These are phyloP conservation scores for Mercurialis annua DNA, from an alignment of 345 rosid genomes.

Conservation along the genomic window DNA sequence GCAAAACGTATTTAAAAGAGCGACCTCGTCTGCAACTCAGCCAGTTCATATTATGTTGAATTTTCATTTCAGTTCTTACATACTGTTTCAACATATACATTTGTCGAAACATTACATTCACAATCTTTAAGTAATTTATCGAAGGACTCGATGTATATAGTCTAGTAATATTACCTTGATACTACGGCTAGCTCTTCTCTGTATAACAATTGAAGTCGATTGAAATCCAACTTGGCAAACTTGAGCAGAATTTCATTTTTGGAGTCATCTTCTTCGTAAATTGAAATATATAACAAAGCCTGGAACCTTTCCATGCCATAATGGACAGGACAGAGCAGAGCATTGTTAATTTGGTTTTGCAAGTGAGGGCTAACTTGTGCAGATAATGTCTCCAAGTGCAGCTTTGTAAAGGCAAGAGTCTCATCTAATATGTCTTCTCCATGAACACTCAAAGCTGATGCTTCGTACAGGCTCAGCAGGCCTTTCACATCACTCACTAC, in stretches of 20 bases:
- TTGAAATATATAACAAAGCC: not conserved
- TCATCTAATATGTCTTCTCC: constrained; percentile 36
- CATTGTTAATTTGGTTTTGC: not conserved
- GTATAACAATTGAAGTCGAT: constrained; percentile 7
- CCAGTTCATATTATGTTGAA: too few species aligned
- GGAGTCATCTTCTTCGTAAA: constrained; percentile 3
- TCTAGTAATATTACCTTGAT: constrained; percentile 10
- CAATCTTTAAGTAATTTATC: too few species aligned
- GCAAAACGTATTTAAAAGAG: too few species aligned
- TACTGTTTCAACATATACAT: too few species aligned
- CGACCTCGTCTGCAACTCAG: too few species aligned
- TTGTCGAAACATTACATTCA: too few species aligned
- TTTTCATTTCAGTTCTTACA: too few species aligned
- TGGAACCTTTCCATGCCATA: not conserved
- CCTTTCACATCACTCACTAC: constrained; percentile 26
- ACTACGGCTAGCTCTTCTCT: not conserved
- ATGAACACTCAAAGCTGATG: constrained; percentile 22
- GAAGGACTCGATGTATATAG: too few species aligned
- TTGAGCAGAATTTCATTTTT: not conserved
- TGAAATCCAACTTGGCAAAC: constrained; percentile 15
- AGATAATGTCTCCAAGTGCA: not conserved
- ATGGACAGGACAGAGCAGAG: not conserved
- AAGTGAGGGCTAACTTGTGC: not conserved
- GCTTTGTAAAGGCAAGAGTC: constrained; percentile 21
- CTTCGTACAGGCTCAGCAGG: constrained; percentile 37